A percentile compares a stretch with the other conserved stretches of the same genome.
phyloP scores from a whole-genome alignment of 768 basidiomycete genomes.

The Leccinum rimulosum region DNA sequence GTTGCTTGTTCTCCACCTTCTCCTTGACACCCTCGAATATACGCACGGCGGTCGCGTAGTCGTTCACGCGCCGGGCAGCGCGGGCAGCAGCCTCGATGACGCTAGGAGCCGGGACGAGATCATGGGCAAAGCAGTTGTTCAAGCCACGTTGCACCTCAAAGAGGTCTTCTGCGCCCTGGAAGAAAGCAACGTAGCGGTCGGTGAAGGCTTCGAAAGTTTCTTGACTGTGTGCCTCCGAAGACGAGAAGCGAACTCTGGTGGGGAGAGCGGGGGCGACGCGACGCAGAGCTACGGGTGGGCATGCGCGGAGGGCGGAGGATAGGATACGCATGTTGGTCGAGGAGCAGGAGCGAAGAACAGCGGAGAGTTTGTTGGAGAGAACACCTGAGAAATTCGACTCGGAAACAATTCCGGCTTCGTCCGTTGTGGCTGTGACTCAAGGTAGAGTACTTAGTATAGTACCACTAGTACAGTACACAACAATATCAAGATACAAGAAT shows the following conservation, averaged over 20 bases:
- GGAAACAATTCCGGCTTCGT: conserved; percentile 13
- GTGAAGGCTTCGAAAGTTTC: conserved; percentile 95
- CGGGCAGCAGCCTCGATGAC: conserved; percentile 87
- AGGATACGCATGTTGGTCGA: conserved; percentile 54
- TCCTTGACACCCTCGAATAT: conserved; percentile 95
- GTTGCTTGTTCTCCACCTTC: conserved; percentile 96
- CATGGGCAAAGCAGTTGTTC: conserved; percentile 99
- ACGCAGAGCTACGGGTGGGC: conserved; percentile 43
- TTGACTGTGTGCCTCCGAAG: conserved; percentile 68
- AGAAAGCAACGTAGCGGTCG: conserved; percentile 91
- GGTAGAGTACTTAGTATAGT: too few relatives aligned
- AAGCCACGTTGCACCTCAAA: conserved; percentile 99
- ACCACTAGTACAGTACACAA: too few relatives aligned
- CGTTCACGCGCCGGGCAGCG: conserved; percentile 89
- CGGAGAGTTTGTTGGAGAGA: neutral
- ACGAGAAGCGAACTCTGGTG: conserved; percentile 31
- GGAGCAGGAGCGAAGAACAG: conserved; percentile 1
- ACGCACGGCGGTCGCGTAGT: conserved; percentile 95
- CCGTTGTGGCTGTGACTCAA: conserved; percentile 21
- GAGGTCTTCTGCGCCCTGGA: conserved; percentile 88
- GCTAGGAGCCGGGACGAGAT: conserved; percentile 82
- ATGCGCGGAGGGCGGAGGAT: conserved; percentile 62
- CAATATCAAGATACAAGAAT: neutral
- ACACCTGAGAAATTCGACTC: conserved; percentile 11
- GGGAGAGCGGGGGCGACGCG: conserved; percentile 47